Evolutionary conservation across 208 protist genomes (phyloP).

Genomic region (Leishmania gerbilli): DNA sequence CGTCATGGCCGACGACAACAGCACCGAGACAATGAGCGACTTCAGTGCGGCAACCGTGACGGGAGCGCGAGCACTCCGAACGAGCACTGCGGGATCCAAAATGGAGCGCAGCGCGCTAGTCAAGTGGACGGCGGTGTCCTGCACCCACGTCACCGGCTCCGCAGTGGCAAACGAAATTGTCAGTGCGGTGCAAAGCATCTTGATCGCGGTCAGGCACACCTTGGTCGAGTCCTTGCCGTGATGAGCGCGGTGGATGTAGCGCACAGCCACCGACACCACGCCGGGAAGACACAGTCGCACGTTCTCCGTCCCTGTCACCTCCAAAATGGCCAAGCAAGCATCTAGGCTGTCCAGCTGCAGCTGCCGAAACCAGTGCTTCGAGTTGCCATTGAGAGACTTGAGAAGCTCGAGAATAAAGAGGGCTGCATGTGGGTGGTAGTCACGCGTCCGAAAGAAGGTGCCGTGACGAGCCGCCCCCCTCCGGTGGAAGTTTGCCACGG

Average conservation of each 20-base stretch:
- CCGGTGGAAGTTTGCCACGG: constrained; percentile 62
- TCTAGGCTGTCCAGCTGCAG: constrained; percentile 68
- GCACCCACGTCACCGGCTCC: constrained; percentile 37
- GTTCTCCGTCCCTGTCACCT: constrained; percentile 54
- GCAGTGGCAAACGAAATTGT: constrained; percentile 20
- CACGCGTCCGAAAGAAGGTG: constrained; percentile 43
- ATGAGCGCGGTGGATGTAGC: constrained; percentile 69
- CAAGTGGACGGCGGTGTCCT: constrained; percentile 35
- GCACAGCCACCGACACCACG: constrained; percentile 67
- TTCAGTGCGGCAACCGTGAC: constrained; percentile 30
- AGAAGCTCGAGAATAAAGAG: constrained; percentile 88
- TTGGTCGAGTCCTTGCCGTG: constrained; percentile 67
- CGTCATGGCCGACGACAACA: constrained; percentile 34
- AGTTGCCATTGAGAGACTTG: constrained; percentile 68
- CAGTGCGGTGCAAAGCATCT: constrained; percentile 43
- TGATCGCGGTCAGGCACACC: constrained; percentile 55
- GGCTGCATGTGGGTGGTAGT: constrained; percentile 73
- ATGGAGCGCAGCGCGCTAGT: constrained; percentile 31
- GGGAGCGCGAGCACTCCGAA: constrained; percentile 17
- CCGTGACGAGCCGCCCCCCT: constrained; percentile 31
- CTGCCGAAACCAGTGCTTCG: constrained; percentile 73
- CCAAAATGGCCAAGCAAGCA: constrained; percentile 62
- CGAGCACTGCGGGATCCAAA: constrained; percentile 32
- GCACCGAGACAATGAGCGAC: constrained; percentile 32
- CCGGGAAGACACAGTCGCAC: constrained; percentile 75